These are phyloP conservation scores for Lodderomyces oxycetoniae DNA, from an alignment of 1,139 yeast species.

Conservation along the genomic window DNA sequence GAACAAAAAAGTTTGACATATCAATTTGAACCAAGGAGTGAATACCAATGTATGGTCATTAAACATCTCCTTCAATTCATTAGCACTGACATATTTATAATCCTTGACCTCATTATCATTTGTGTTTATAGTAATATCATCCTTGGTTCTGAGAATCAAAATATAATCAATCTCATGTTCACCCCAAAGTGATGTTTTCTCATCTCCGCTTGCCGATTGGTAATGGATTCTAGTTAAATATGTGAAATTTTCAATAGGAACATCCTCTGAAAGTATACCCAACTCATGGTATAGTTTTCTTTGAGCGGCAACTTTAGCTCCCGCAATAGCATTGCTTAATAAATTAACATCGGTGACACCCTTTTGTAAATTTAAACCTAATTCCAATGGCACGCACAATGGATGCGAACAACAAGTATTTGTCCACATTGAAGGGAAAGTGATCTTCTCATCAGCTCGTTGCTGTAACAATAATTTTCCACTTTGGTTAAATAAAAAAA, in stretches of 20 bases:
- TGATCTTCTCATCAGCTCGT: constrained; percentile 93
- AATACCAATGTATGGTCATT: constrained; percentile 57
- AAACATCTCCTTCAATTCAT: constrained; percentile 73
- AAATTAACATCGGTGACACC: constrained; percentile 37
- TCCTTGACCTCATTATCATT: constrained; percentile 85
- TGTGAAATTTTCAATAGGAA: constrained; percentile 67
- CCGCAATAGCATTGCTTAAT: constrained; percentile 52
- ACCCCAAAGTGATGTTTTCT: constrained; percentile 77
- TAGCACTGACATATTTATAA: constrained; percentile 63
- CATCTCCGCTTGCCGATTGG: constrained; percentile 68
- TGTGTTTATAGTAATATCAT: constrained; percentile 46
- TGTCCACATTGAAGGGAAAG: constrained; percentile 97
- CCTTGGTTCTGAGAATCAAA: constrained; percentile 64
- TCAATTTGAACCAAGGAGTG: constrained; percentile 97
- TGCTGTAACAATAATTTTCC: constrained; percentile 81
- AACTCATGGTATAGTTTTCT: constrained; percentile 90
- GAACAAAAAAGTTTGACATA: constrained; percentile 85
- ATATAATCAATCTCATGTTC: constrained; percentile 98
- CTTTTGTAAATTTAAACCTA: constrained; percentile 44
- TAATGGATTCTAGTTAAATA: constrained; percentile 93
- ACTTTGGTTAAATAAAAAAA: constrained; percentile 77
- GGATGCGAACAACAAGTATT: constrained; percentile 99
- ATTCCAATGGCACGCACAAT: constrained; percentile 72
- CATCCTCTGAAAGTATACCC: constrained; percentile 64
- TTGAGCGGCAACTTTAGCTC: constrained; percentile 85